Percentiles rank a stretch among this genome's conserved stretches.
Evolutionary conservation across 768 basidiomycete species (phyloP).

Genomic region (Trametes sanguinea): DNA sequence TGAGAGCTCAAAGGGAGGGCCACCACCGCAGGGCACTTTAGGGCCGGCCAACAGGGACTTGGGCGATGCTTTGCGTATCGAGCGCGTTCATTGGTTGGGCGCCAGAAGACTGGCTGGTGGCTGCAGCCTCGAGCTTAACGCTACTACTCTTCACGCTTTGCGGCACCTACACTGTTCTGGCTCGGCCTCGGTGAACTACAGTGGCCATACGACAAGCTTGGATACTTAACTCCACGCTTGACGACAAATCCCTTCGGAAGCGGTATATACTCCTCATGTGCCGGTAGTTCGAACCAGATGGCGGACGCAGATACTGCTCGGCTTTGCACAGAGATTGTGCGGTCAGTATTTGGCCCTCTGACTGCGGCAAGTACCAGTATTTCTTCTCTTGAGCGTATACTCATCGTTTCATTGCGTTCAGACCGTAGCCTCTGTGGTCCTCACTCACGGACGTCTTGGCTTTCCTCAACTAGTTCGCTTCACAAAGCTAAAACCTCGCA

Average conservation of each 20-base stretch:
- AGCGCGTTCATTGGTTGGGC: not conserved
- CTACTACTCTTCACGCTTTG: not conserved
- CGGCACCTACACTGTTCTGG: not conserved
- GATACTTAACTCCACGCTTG: too few relatives aligned
- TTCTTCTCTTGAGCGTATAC: not conserved
- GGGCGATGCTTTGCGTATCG: not conserved
- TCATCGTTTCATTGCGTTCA: conserved; percentile 32
- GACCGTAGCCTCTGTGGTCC: conserved; percentile 72
- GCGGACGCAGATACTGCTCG: conserved; percentile 63
- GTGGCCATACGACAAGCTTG: too few relatives aligned
- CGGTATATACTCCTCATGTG: not conserved
- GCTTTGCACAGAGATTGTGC: conserved; percentile 63
- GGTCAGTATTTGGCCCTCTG: conserved; percentile 65
- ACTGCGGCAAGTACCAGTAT: conserved; percentile 54
- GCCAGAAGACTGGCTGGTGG: not conserved
- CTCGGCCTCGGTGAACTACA: not conserved
- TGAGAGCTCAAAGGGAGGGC: not conserved
- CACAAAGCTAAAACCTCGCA: conserved; percentile 66
- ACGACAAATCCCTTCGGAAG: not conserved
- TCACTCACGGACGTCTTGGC: conserved; percentile 84
- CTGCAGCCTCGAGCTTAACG: not conserved
- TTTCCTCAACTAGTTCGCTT: conserved; percentile 67
- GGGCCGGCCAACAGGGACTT: conserved; percentile 15
- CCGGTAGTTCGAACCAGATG: conserved; percentile 42
- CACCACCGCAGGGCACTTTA: not conserved